Conservation (phyloP, 2,329 filamentous ascomycete genomes). For the Clarireedia monteithiana region DNA sequence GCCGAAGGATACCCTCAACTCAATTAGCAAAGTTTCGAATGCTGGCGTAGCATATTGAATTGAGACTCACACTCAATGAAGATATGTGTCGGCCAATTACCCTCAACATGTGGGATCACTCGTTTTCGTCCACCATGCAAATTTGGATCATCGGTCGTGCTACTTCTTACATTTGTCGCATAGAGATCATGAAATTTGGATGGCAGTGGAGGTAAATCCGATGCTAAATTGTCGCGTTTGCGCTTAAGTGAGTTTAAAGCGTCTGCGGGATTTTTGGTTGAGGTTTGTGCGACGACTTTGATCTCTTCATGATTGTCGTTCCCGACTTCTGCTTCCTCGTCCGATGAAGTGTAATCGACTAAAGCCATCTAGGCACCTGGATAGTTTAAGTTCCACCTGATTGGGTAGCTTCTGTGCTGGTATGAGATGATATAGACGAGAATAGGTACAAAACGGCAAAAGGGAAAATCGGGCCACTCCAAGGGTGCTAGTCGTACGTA, state of each 20-base stretch:
- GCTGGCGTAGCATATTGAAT: slow-evolving; percentile 1
- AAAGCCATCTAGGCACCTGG: slow-evolving; percentile 44
- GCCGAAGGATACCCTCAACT: slow-evolving; percentile 46
- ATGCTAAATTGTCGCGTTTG: slow-evolving; percentile 21
- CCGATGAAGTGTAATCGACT: slow-evolving; percentile 57
- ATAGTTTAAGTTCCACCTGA: not conserved
- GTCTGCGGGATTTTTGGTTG: not conserved
- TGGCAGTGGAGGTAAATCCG: slow-evolving; percentile 63
- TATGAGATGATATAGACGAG: not conserved
- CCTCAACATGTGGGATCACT: slow-evolving; percentile 73
- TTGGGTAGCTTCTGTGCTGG: not conserved
- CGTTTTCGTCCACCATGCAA: slow-evolving; percentile 82
- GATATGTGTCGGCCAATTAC: slow-evolving; percentile 88
- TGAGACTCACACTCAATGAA: slow-evolving; percentile 77
- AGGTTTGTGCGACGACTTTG: not conserved
- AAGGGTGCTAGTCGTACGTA: too few relatives aligned
- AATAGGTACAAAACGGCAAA: too few relatives aligned
- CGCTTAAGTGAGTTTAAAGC: slow-evolving; percentile 23
- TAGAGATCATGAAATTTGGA: slow-evolving; percentile 82
- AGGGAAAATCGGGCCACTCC: too few relatives aligned
- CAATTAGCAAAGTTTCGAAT: slow-evolving; percentile 17
- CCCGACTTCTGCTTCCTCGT: slow-evolving; percentile 28
- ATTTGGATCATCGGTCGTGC: slow-evolving; percentile 71
- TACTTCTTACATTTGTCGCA: slow-evolving; percentile 69
- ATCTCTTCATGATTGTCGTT: not conserved